These are phyloP conservation scores for Nepenthes alata DNA, from an alignment of 179 eudicot genomes.

Conservation along the genomic window DNA sequence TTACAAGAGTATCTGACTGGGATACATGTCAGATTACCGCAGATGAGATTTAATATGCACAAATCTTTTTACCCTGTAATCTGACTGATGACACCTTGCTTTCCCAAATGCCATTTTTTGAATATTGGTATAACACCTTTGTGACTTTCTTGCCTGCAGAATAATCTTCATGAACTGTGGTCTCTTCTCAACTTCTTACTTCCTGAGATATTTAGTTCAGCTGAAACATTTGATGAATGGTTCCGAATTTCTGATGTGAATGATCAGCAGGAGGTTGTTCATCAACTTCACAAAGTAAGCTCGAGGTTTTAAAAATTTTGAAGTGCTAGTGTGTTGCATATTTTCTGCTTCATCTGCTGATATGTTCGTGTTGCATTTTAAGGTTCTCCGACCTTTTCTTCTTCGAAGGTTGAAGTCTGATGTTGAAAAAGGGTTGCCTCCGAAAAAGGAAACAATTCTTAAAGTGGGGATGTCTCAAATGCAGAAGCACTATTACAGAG, in stretches of 20 bases:
- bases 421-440: constrained; percentile 97
- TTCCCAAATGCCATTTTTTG: too few relatives aligned
- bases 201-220: constrained; percentile 95
- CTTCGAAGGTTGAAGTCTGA: constrained; percentile 91
- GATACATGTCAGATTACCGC: too few relatives aligned
- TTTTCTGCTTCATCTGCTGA: neutral
- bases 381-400: constrained; percentile 96
- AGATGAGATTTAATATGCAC: too few relatives aligned
- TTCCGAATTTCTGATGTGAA: constrained; percentile 94
- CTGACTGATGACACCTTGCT: too few relatives aligned
- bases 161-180: constrained; percentile 98
- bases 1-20: too few relatives aligned
- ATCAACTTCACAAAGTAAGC: constrained; percentile 89
- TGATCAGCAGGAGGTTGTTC: constrained; percentile 95
- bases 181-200: constrained; percentile 88
- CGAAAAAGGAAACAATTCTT: constrained; percentile 93
- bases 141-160: constrained; percentile 36
- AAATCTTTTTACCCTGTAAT: too few relatives aligned
- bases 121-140: neutral
- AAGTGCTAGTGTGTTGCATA: neutral
- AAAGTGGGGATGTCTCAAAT: constrained; percentile 99
- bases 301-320: neutral
- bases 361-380: constrained; percentile 9
- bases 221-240: constrained; percentile 97
- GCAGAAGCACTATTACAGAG: constrained; percentile 91